Percentiles rank a stretch among this genome's conserved stretches.
phyloP scores from a whole-genome alignment of 306 rosid genomes.

The Medicago arabica region DNA sequence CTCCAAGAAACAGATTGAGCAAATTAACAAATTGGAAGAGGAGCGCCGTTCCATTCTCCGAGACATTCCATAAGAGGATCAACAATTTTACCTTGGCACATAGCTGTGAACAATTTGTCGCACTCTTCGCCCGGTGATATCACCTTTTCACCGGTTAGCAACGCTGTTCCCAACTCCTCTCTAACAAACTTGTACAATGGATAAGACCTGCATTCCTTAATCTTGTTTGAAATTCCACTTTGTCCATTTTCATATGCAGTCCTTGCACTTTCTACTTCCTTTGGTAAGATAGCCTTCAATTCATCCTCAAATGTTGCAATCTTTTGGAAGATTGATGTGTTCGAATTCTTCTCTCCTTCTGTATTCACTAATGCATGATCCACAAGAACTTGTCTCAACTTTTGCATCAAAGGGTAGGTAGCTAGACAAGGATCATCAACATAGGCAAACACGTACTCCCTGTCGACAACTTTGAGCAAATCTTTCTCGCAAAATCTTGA shows the following conservation, averaged over 20 bases:
- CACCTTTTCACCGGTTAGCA: slow-evolving; percentile 70
- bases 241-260: slow-evolving; percentile 61
- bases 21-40: slow-evolving; percentile 73
- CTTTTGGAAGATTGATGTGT: slow-evolving; percentile 88
- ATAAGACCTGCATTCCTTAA: slow-evolving; percentile 77
- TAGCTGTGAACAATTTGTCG: slow-evolving; percentile 75
- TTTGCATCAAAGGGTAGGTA: slow-evolving; percentile 89
- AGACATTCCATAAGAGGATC: slow-evolving; percentile 83
- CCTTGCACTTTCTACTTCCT: slow-evolving; percentile 76
- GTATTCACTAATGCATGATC: slow-evolving; percentile 74
- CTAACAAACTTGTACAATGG: slow-evolving; percentile 88
- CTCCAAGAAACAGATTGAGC: background rate
- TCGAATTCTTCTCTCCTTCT: slow-evolving; percentile 59
- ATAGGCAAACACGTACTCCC: slow-evolving; percentile 73
- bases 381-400: slow-evolving; percentile 71
- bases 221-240: slow-evolving; percentile 58
- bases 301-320: slow-evolving; percentile 79
- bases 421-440: slow-evolving; percentile 78
- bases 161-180: slow-evolving; percentile 61
- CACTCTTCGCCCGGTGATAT: slow-evolving; percentile 85
- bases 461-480: slow-evolving; percentile 73
- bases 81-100: slow-evolving; percentile 81
- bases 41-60: slow-evolving; percentile 83
- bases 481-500: slow-evolving; percentile 87
- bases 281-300: slow-evolving; percentile 64